Evolutionary conservation across 345 rosid species (phyloP).

Genomic region (Dimocarpus longan): DNA sequence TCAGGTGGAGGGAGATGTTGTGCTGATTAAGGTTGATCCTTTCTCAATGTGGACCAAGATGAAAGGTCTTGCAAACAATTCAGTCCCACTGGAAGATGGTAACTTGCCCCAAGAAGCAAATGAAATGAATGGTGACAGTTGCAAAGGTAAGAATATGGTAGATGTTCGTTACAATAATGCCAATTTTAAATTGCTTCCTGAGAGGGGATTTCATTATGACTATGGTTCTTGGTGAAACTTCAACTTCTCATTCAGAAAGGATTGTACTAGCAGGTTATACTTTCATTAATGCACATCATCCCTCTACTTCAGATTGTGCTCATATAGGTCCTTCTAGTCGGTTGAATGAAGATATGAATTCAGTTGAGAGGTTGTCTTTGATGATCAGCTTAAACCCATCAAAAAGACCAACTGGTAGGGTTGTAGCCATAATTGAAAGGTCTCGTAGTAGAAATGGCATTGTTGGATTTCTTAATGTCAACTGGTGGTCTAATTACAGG

Average conservation of each 20-base stretch:
- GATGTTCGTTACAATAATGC: slow-evolving; percentile 19
- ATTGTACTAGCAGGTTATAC: slow-evolving; percentile 22
- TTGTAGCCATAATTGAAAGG: slow-evolving; percentile 66
- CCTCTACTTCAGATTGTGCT: slow-evolving; percentile 31
- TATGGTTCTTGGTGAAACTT: slow-evolving; percentile 30
- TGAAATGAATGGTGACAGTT: slow-evolving; percentile 25
- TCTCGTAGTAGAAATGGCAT: slow-evolving; percentile 65
- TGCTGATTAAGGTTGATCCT: slow-evolving; percentile 68
- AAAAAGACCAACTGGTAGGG: slow-evolving; percentile 86
- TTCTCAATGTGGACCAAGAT: slow-evolving; percentile 69
- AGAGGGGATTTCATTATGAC: slow-evolving; percentile 29
- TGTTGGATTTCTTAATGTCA: slow-evolving; percentile 76
- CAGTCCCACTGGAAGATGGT: slow-evolving; percentile 35
- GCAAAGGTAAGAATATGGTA: slow-evolving; percentile 38
- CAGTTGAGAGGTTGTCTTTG: slow-evolving; percentile 52
- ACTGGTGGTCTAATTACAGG: slow-evolving; percentile 53
- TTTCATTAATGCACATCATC: slow-evolving; percentile 29
- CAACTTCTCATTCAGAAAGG: slow-evolving; percentile 23
- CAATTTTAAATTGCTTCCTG: slow-evolving; percentile 16
- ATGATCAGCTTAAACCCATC: slow-evolving; percentile 54
- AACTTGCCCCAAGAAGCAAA: slow-evolving; percentile 31
- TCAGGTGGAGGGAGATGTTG: slow-evolving; percentile 85
- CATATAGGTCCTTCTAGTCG: slow-evolving; percentile 24
- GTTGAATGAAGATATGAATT: slow-evolving; percentile 42
- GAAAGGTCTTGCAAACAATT: slow-evolving; percentile 59